Evolutionary conservation across 768 basidiomycete species (phyloP), one percentile per base, ranked within the genome.

Genomic region (Tylopilus cervinicoccineus): DNA sequence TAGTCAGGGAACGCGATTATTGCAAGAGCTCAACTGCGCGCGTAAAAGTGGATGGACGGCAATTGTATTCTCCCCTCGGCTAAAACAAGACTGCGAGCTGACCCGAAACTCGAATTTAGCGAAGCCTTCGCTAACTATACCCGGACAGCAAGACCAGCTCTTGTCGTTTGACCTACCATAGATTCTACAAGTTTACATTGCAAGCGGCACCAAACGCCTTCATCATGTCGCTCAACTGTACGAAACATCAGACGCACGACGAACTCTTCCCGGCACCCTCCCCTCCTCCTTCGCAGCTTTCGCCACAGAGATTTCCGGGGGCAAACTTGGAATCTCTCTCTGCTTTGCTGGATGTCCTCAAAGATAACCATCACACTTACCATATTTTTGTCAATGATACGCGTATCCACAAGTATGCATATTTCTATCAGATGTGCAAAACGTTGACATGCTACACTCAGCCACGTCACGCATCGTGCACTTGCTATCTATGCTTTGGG

Each of bases 331-430:
- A 64, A 13, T 55, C 64, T 2, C 52, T 63, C 22, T 40, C 40
- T 20, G 58, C 63, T n/a, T 69, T 43, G 24, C 55, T 27, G 50
- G 63, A 61, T 5, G 51, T 71, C 7, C 63, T 82, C 45, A 75
- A 72, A 49, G 76, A 80, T 5, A 78, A 78, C 46, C 74, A 80
- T 38, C 58, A 63, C 20, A 70, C 64, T 40, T 65, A 69, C 58
- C 79, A 83, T 41, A 68, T 74, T 14, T 83, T 75, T 61, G 73
- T 76, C 59, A 74, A 79, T 43, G 58, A 75, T 11, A 45, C 28
- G 28, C 52, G 65, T 0, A 76, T 77, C 48, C 81, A 81, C 67
- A 81, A 82, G 80, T 80, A 52, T 16, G 72, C 61, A 14, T 13
- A 0, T 34, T 13, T 12, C 19, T 7, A 23, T 31, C 2, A 13